These are phyloP conservation scores for Populus deltoides DNA, from an alignment of 345 rosid genomes.

Conservation along the genomic window DNA sequence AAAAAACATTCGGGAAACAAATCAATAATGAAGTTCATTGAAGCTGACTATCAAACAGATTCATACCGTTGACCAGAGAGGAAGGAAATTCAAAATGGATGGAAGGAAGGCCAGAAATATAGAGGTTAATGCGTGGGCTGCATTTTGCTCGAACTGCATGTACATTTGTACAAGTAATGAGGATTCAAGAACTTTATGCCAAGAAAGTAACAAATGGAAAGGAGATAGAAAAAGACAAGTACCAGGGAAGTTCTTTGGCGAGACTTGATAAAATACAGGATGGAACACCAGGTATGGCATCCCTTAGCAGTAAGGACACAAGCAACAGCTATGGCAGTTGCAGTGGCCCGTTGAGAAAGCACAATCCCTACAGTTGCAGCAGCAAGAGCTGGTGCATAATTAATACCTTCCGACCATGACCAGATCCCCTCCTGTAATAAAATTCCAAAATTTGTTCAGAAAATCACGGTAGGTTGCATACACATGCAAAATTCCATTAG, in stretches of 20 bases:
- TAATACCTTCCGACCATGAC: constrained; percentile 98
- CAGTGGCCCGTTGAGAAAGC: constrained; percentile 97
- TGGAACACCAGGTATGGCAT: constrained; percentile 79
- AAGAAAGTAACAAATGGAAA: not conserved
- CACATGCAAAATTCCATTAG: not conserved
- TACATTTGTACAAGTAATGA: constrained; percentile 6
- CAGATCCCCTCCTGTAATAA: constrained; percentile 78
- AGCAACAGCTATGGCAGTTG: constrained; percentile 92
- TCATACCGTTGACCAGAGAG: constrained; percentile 91
- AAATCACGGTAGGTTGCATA: not conserved
- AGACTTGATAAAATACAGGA: constrained; percentile 78
- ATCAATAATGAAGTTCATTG: not conserved
- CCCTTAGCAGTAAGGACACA: constrained; percentile 71
- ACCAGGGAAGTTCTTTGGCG: constrained; percentile 85
- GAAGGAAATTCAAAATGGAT: constrained; percentile 83
- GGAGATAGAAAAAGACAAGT: constrained; percentile 4
- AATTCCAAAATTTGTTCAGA: constrained; percentile 16
- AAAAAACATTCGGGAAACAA: not conserved
- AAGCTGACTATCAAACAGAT: not conserved
- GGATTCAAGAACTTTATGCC: not conserved
- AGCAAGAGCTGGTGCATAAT: constrained; percentile 96
- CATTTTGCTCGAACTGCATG: constrained; percentile 88
- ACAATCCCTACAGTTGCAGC: constrained; percentile 95
- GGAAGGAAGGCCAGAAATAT: constrained; percentile 79
- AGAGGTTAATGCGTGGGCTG: constrained; percentile 70